Base-by-base conservation (phyloP, 257 asterid genomes). In the Solanum dulcamara region DNA sequence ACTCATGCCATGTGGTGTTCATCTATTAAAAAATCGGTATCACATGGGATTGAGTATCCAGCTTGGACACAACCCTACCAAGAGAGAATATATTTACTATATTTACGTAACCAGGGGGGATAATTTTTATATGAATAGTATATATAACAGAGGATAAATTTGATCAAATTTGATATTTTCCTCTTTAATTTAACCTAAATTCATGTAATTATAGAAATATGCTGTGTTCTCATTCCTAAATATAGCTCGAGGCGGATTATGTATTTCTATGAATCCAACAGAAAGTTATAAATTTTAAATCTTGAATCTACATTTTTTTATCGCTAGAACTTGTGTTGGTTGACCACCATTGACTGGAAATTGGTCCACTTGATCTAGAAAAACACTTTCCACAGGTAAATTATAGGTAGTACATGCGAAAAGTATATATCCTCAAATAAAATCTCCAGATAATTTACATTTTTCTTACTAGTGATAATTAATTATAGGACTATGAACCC, bases 241-340 rank as follows among this genome's bases (percentile, higher is more conserved):
- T 26, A 62, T 13, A 62, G 42, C 42, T 32, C 11, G 20, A 17
- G 24, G 7, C 0, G 6, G 24, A 66, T 5, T 67, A 32, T 7
- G 14, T 0, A 1, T 67, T 32, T 33, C 17, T 8, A 6, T 64
- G 11, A 28, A 30, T 0, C 4, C 5, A 5, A 10, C 8, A 17
- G 0, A 24, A 60, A 60, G 1, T 24, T 7, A 0, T 24, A 24
- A 60, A 60, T 0, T 66, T 60, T 26, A 28, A 64, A 30, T 66
- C 20, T 6, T 66, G 0, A 32, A 66, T 66, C 4, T 3, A 0
- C 0, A 0, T 66, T 2, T 2, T 13, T 0, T 2, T 2, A 6
- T 64, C 4, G 40, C 42, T 66, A 30, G 74, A 66, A n/a, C 22
- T 66, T 30, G 2, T 10, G 7, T 24, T 4, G 15, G 7, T 57